A percentile compares a stretch with the other conserved stretches of the same genome.
Conservation (phyloP, 116 monocot genomes). For the Trichopus zeylanicus region DNA sequence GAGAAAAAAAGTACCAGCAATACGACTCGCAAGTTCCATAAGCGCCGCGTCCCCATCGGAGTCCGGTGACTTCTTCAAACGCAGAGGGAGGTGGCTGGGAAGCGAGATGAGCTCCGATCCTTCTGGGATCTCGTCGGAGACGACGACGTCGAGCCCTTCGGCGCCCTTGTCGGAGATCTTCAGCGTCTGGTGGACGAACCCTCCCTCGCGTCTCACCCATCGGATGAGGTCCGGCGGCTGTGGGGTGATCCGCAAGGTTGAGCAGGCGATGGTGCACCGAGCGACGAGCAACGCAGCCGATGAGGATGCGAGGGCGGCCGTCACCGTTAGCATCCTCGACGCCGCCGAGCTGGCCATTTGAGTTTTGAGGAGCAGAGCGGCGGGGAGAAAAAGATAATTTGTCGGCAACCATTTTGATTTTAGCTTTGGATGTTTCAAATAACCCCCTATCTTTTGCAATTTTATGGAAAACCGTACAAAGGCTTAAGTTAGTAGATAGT, state of each 20-base stretch:
- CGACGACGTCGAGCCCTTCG: conserved; percentile 49
- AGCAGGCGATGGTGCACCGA: conserved; percentile 41
- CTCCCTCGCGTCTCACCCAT: conserved; percentile 78
- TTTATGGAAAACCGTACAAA: too few species aligned
- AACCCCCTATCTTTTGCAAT: too few species aligned
- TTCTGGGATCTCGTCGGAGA: conserved; percentile 30
- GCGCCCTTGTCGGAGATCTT: conserved; percentile 27
- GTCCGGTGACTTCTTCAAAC: conserved; percentile 22
- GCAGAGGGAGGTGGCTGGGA: conserved; percentile 60
- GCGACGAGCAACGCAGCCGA: conserved; percentile 15
- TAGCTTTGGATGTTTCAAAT: too few species aligned
- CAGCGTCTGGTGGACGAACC: conserved; percentile 77
- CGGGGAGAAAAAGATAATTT: too few species aligned
- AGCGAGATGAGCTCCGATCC: conserved; percentile 76
- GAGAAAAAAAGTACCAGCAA: conserved; percentile 41
- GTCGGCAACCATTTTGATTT: too few species aligned
- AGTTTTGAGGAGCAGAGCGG: too few species aligned
- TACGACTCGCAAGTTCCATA: conserved; percentile 26
- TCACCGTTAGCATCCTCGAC: not conserved
- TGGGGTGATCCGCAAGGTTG: conserved; percentile 40
- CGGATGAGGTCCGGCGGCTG: conserved; percentile 69
- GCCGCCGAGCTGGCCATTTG: not conserved
- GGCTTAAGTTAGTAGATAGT: too few species aligned
- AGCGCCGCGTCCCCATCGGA: conserved; percentile 38
- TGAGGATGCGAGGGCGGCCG: not conserved